A percentile compares a stretch with the other conserved stretches of the same genome.
Evolutionary conservation across 192 early-diverging fungal genomes (phyloP).

Genomic region (Linnemannia hyalina): DNA sequence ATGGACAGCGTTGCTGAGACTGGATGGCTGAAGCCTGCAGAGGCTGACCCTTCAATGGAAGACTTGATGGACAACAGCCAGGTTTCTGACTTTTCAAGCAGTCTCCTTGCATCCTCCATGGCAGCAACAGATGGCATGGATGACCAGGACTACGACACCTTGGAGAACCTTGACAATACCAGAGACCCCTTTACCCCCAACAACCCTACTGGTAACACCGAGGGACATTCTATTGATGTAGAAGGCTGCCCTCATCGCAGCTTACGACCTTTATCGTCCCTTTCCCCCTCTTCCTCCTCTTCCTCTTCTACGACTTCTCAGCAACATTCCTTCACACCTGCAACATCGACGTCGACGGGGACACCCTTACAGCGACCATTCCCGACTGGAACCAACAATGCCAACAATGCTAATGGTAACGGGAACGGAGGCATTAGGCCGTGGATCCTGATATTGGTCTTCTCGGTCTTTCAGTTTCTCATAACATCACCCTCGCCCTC

Average conservation of each 20-base stretch:
- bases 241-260: background rate
- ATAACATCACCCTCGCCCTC: constrained; percentile 31
- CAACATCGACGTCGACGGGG: background rate
- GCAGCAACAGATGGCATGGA: background rate
- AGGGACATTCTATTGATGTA: background rate
- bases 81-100: background rate
- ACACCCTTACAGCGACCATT: background rate
- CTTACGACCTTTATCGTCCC: background rate
- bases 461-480: constrained; percentile 34
- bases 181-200: background rate
- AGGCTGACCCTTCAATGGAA: background rate
- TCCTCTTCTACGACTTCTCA: background rate
- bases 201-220: background rate
- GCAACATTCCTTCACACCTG: background rate
- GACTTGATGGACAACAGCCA: background rate
- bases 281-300: background rate
- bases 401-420: constrained; percentile 3
- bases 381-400: background rate
- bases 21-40: background rate
- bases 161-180: background rate
- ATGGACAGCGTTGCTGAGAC: constrained; percentile 5
- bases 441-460: constrained; percentile 37
- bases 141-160: background rate
- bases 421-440: constrained; percentile 25
- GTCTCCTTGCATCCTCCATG: constrained; percentile 1